Evolutionary conservation across 306 rosid species (phyloP), one percentile per base, ranked within the genome.

Genomic region (Citrullus amarus): DNA sequence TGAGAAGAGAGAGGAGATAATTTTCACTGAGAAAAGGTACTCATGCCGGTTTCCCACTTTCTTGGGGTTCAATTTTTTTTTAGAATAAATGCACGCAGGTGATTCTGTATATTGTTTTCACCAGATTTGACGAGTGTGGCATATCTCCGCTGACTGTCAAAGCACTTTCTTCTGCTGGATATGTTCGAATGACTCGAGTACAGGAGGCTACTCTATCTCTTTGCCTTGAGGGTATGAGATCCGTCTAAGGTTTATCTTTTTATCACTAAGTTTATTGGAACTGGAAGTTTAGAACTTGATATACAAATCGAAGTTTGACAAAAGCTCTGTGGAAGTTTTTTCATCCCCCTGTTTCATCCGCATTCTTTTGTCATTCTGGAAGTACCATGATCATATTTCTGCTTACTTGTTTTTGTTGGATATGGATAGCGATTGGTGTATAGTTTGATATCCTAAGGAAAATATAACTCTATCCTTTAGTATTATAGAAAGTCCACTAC

Each of bases 131-230:
- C 32, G 96, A 88, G 85, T 92, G 88, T n/a, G 88, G 86, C 16
- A 86, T 95, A 85, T 95, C 97, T 32, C 92, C 91, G 12, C 81
- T 83, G 79, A 92, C 97, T 9, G 82, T 91, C 71, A 91, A 85
- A 85, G 95, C 98, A 46, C 95, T 95, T 71, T 87, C 92, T 79
- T 83, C 85, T 5, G 89, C 97, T 79, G 92, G 96, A 36, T 95
- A 88, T 86, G 66, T 85, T 79, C 88, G 78, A 43, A 83, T 92
- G 98, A 92, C 97, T 28, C 86, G 90, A 44, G 96, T 91, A 20
- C 98, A 95, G 81, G 97, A 92, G 91, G 92, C 87, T 69, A 84
- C 91, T 80, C 81, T 95, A 75, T 62, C 91, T 58, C 69, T 83
- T 86, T 82, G 89, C 82, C 90, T 95, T 81, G 96, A 92, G 68